A percentile compares a stretch with the other conserved stretches of the same genome.
Evolutionary conservation across 345 rosid species (phyloP).

Genomic region (Physaria fendleri): DNA sequence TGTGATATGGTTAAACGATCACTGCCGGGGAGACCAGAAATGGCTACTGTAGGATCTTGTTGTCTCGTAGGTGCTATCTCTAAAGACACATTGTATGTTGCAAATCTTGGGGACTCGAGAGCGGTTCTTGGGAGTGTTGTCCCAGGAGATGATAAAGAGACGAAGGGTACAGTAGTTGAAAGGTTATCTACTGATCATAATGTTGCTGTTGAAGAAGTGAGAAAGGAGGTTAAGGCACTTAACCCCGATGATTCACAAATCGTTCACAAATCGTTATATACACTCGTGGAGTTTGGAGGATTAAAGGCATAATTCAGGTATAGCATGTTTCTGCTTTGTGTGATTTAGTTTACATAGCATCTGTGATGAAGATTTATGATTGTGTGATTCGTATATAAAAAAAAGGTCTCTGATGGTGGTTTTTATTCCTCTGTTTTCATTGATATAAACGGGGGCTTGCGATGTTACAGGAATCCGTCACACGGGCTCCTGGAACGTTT

Average conservation of each 20-base stretch:
- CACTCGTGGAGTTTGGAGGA: slow-evolving; percentile 92
- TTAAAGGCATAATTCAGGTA: slow-evolving; percentile 99
- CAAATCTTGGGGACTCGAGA: slow-evolving; percentile 94
- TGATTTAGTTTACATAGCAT: background rate
- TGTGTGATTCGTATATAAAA: background rate
- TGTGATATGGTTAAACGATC: too few species aligned
- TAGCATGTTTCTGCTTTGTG: background rate
- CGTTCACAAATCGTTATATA: slow-evolving; percentile 71
- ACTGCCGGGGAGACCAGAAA: too few species aligned
- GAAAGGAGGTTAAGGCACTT: slow-evolving; percentile 92
- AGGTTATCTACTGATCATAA: slow-evolving; percentile 94
- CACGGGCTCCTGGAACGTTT: slow-evolving; percentile 38
- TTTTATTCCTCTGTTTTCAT: background rate
- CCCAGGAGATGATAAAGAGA: slow-evolving; percentile 31
- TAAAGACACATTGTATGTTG: slow-evolving; percentile 62
- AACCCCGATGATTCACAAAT: slow-evolving; percentile 97
- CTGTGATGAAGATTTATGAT: background rate
- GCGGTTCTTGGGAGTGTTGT: slow-evolving; percentile 78
- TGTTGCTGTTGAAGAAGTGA: slow-evolving; percentile 83
- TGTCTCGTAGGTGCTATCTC: slow-evolving; percentile 90
- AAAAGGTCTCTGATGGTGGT: background rate
- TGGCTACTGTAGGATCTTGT: slow-evolving; percentile 93
- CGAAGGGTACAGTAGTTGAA: slow-evolving; percentile 59
- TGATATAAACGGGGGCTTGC: slow-evolving; percentile 21
- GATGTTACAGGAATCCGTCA: slow-evolving; percentile 42